phyloP scores from a whole-genome alignment of 352 stramenopile genomes.

The Halophytophthora polymorphica region DNA sequence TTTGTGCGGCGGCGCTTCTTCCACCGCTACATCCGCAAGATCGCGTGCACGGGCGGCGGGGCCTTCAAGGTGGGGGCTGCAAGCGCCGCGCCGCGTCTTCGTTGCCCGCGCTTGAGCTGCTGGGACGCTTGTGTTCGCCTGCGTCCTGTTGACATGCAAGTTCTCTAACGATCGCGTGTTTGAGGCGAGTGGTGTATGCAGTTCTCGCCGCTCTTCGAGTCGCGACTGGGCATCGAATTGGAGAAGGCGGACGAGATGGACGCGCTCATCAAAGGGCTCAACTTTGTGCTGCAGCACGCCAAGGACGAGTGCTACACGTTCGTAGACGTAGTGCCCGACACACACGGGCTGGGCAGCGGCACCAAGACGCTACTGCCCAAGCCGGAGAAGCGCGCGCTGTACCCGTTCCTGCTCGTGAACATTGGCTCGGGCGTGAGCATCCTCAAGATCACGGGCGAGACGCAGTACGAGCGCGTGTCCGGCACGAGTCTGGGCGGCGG shows the following conservation, averaged over 20 bases:
- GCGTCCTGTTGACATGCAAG: background rate
- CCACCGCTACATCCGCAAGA: constrained; percentile 89
- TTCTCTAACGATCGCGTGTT: constrained; percentile 6
- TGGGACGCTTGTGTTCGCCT: too few relatives aligned
- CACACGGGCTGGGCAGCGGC: constrained; percentile 46
- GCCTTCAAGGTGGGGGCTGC: constrained; percentile 89
- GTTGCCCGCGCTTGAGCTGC: too few relatives aligned
- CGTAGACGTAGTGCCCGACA: constrained; percentile 69
- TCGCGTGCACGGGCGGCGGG: constrained; percentile 91
- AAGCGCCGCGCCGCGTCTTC: too few relatives aligned
- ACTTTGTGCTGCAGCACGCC: constrained; percentile 93
- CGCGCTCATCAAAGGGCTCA: constrained; percentile 95
- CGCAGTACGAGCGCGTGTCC: constrained; percentile 93
- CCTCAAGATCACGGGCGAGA: constrained; percentile 88
- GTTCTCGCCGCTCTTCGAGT: constrained; percentile 82
- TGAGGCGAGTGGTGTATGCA: too few relatives aligned
- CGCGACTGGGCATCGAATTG: constrained; percentile 91
- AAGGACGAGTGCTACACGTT: constrained; percentile 96
- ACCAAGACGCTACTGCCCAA: constrained; percentile 68
- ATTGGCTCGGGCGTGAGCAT: constrained; percentile 98
- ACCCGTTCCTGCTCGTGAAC: constrained; percentile 97
- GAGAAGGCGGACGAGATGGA: constrained; percentile 96
- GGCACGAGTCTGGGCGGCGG: constrained; percentile 96
- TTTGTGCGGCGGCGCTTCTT: constrained; percentile 78
- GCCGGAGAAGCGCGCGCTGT: constrained; percentile 52